Evolutionary conservation across 2,329 filamentous ascomycete species (phyloP), one percentile per base, ranked within the genome.

Genomic region (Pyricularia grisea): DNA sequence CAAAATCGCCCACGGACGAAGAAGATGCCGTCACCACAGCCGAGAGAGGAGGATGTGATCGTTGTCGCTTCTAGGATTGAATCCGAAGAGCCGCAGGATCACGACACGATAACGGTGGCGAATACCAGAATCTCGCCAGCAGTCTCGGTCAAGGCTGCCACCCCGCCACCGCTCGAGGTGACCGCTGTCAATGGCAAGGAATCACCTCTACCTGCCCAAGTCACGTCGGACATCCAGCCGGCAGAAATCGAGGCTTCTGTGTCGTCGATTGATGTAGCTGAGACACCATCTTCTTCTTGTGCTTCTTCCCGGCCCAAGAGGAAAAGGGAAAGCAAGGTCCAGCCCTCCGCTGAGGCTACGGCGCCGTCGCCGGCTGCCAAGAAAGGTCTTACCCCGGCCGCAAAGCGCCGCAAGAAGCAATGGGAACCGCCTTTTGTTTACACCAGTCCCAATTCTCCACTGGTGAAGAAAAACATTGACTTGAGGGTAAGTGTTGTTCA

Each of bases 371-470:
- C 60, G 25, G 25, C 60, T 30, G 27, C 27, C 60, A 63, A 63
- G 25, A 63, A 63, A 23, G 27, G 7, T 30, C 14, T 33, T 6
- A 78, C 77, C 68, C 76, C 74, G 28, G 69, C 72, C 3, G 60
- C 60, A 9, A 63, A 65, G 67, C 67, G 67, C 31, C 31, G 30
- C 58, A 65, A 70, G 23, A 76, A 73, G 65, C 74, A 74, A 61
- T 76, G 75, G 72, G 70, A 74, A 30, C 71, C 75, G 0, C 73
- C 74, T 23, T 72, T 73, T 60, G 79, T 82, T 70, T 75, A 79
- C 28, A 78, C 79, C 3, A 76, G 77, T 69, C 66, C 74, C 0
- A 75, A 74, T 23, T 77, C 80, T 0, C 80, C 80, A 1, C 73
- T 82, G 2, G 76, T 71, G 5, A 72, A 50, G n/a, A 28, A n/a